Evolutionary conservation across 192 early-diverging fungal genomes (phyloP).

Genomic region (Linderina pennispora): DNA sequence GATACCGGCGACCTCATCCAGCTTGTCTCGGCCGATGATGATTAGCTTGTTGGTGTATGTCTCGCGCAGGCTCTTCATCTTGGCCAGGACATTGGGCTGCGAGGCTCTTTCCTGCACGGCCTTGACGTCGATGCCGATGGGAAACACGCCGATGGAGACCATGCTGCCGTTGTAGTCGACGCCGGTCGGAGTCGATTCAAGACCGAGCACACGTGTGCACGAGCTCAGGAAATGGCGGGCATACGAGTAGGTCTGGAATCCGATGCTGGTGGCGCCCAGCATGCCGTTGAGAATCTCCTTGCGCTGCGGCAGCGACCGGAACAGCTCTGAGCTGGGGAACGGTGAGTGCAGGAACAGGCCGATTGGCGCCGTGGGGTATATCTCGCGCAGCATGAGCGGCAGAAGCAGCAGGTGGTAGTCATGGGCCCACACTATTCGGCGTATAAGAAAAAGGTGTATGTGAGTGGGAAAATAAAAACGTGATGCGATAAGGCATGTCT

Average conservation of each 20-base stretch:
- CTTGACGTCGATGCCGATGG: conserved; percentile 94
- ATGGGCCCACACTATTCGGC: conserved; percentile 67
- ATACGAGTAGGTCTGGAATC: conserved; percentile 97
- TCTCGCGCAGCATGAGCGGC: conserved; percentile 76
- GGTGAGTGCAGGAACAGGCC: conserved; percentile 96
- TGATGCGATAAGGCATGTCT: too few relatives aligned
- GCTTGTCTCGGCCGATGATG: conserved; percentile 93
- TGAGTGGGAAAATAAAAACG: too few relatives aligned
- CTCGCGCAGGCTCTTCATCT: conserved; percentile 74
- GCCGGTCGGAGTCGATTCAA: conserved; percentile 84
- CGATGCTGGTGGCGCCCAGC: conserved; percentile 87
- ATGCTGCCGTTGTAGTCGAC: conserved; percentile 75
- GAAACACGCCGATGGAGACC: conserved; percentile 84
- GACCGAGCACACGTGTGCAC: conserved; percentile 90
- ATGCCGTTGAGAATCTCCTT: conserved; percentile 81
- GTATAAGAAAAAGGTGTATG: background rate
- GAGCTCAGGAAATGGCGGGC: conserved; percentile 87
- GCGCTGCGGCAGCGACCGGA: conserved; percentile 79
- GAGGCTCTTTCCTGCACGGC: conserved; percentile 60
- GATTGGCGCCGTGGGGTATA: conserved; percentile 72
- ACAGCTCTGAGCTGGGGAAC: conserved; percentile 93
- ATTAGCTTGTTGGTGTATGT: conserved; percentile 86
- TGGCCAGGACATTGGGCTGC: conserved; percentile 59
- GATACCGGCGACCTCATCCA: conserved; percentile 92
- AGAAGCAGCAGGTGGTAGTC: conserved; percentile 95